Conservation (phyloP, 148 eudicot species). For the Vaccinium darrowii region DNA sequence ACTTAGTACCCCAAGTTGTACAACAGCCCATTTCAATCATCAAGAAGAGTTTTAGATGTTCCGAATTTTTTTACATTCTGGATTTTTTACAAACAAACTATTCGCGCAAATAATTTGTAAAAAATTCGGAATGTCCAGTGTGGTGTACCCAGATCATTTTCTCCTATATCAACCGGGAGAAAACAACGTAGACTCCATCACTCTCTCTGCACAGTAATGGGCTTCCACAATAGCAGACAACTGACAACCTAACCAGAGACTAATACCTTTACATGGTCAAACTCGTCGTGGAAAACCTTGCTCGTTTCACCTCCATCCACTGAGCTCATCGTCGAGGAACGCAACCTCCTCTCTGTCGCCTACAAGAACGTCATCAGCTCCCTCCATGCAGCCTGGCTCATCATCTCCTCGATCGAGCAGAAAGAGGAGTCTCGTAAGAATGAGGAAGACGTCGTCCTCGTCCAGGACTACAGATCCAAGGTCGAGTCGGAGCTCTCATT, state of each 20-base stretch:
- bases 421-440: slow-evolving; percentile 69
- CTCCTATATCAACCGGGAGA: too few relatives aligned
- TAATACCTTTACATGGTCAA: slow-evolving; percentile 68
- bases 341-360: slow-evolving; percentile 87
- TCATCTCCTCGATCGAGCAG: slow-evolving; percentile 69
- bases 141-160: too few relatives aligned
- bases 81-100: too few relatives aligned
- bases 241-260: slow-evolving; percentile 47
- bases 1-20: too few relatives aligned
- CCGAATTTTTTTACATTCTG: too few relatives aligned
- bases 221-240: slow-evolving; percentile 28
- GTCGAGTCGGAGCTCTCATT: slow-evolving; percentile 49
- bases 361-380: slow-evolving; percentile 94
- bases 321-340: slow-evolving; percentile 71
- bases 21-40: too few relatives aligned
- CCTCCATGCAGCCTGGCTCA: slow-evolving; percentile 70
- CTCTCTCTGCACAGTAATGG: slow-evolving; percentile 16
- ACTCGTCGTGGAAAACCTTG: slow-evolving; percentile 65
- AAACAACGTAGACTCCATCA: not conserved
- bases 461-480: slow-evolving; percentile 47
- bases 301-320: slow-evolving; percentile 18
- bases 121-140: too few relatives aligned
- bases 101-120: too few relatives aligned
- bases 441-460: slow-evolving; percentile 58
- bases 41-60: too few relatives aligned